phyloP scores from a whole-genome alignment of 768 basidiomycete genomes.

The Asterophora lycoperdoides region DNA sequence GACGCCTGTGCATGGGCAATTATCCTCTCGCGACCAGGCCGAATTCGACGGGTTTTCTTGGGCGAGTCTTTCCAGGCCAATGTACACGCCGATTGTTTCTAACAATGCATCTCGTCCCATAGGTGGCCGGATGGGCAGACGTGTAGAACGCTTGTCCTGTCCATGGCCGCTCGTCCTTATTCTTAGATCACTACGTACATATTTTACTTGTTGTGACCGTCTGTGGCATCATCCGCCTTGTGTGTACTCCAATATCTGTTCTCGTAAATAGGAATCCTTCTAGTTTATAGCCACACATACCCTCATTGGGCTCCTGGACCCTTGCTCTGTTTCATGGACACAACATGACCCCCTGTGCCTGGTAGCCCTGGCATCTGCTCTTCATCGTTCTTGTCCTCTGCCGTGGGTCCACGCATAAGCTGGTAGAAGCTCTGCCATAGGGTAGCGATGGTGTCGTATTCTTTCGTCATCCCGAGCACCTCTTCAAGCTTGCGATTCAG shows the following conservation, averaged over 20 bases:
- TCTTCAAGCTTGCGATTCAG: conserved; percentile 92
- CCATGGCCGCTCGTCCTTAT: conserved; percentile 17
- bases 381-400: conserved; percentile 31
- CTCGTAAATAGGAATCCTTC: conserved; percentile 22
- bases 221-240: conserved; percentile 10
- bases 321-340: conserved; percentile 29
- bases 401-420: conserved; percentile 60
- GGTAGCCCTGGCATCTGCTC: conserved; percentile 45
- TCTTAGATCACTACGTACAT: conserved; percentile 16
- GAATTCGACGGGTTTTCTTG: conserved; percentile 98
- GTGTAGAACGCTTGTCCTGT: conserved; percentile 33
- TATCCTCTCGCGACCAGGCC: conserved; percentile 85
- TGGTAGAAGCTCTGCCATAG: conserved; percentile 81
- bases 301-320: conserved; percentile 6
- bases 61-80: conserved; percentile 41
- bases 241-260: conserved; percentile 36
- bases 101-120: neutral
- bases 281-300: conserved; percentile 12
- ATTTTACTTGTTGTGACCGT: conserved; percentile 18
- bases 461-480: conserved; percentile 86
- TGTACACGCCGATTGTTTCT: neutral
- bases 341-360: conserved; percentile 69
- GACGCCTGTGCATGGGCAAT: conserved; percentile 93
- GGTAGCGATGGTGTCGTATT: conserved; percentile 84
- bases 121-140: conserved; percentile 61